Evolutionary conservation across 169 alveolate species (phyloP).

Genomic region (Eimeria nieschulzi): DNA sequence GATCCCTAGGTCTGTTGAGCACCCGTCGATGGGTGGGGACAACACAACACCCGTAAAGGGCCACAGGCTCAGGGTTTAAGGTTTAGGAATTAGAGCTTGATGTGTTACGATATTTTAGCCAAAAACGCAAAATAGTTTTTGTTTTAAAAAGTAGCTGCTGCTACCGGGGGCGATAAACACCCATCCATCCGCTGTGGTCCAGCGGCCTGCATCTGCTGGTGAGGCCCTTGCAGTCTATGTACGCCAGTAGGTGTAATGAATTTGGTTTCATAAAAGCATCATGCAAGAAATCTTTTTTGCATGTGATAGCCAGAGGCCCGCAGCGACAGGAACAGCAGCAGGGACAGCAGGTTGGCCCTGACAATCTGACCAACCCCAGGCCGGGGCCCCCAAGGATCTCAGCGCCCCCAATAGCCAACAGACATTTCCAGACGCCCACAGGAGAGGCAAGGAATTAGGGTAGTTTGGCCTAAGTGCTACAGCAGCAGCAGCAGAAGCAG

Average conservation of each 20-base stretch:
- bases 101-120: background rate
- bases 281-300: background rate
- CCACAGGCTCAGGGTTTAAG: background rate
- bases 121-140: background rate
- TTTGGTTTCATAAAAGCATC: background rate
- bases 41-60: background rate
- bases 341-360: too few relatives aligned
- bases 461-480: slow-evolving; percentile 18
- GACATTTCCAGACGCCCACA: too few relatives aligned
- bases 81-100: slow-evolving; percentile 21
- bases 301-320: too few relatives aligned
- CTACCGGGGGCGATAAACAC: background rate
- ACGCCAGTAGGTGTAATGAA: too few relatives aligned
- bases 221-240: background rate
- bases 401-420: too few relatives aligned
- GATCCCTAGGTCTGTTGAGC: background rate
- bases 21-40: background rate
- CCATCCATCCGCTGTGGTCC: background rate
- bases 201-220: background rate
- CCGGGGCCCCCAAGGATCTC: too few relatives aligned
- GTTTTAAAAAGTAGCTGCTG: background rate
- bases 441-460: too few relatives aligned
- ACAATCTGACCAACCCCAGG: background rate
- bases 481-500: slow-evolving; percentile 52
- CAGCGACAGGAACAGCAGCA: too few relatives aligned